Evolutionary conservation across 805 yeast genomes (phyloP), one percentile per base, ranked within the genome.

Genomic region (Cyberlindnera maclurae): DNA sequence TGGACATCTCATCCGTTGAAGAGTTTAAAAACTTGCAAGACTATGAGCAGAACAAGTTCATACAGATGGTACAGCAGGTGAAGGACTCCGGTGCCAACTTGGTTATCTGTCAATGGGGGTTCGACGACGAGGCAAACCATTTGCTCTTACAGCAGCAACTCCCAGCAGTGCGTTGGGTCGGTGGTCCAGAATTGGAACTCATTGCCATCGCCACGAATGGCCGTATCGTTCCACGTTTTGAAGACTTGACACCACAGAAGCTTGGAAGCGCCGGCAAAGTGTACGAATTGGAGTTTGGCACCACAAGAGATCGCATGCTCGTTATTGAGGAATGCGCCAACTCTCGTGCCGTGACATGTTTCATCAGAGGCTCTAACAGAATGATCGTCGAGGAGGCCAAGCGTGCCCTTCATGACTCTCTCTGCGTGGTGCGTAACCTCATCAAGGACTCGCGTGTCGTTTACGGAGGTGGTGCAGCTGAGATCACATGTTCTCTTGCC

Each of bases 381-480:
- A 94, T 93, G 98, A 87, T 94, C 54, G 90, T 86, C 24, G 98
- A 90, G 56, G 99, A 93, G 67, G 94, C 96, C 37, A 77, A 85
- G 49, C 82, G 99, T 62, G 97, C 98, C 1, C 71, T 93, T 42
- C 97, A 93, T 56, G 99, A 93, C 60, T 85, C 98, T 8, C 68
- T 93, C 41, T 90, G 98, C 67, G 99, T 94, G 33, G 98, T 93
- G 22, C 83, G 98, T 67, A 94, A 93, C 65, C 75, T 93, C 59
- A 82, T 94, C 37, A 77, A 81, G 54, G 97, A 94, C 62, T 82
- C 79, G 59, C 76, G 96, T 62, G 86, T 93, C 33, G 97, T 94
- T n/a, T 93, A 93, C 57, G 99, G 99, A 47, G 99, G 99, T 52
- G 99, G 99, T 50, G 95, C 98, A 16, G 94, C 97, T 28, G 99